phyloP scores from a whole-genome alignment of 306 rosid genomes.

The Dicorynia guianensis region DNA sequence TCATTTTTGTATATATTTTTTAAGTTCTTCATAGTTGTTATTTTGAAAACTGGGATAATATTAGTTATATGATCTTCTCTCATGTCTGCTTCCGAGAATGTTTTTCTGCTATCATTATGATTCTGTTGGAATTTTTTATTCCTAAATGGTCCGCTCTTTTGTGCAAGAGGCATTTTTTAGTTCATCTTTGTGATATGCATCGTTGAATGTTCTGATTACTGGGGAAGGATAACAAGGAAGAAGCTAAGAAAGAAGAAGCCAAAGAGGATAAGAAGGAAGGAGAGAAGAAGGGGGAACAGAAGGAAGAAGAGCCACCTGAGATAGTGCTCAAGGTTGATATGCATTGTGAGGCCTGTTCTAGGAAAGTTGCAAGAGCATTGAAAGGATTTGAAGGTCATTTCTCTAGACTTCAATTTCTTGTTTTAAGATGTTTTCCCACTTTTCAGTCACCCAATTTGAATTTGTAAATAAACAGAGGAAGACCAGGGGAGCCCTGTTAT shows the following conservation, averaged over 20 bases:
- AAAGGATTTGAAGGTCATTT: constrained; percentile 87
- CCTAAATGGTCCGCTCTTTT: background rate
- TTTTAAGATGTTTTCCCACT: background rate
- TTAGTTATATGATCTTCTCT: constrained; percentile 21
- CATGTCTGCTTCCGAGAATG: background rate
- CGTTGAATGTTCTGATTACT: constrained; percentile 30
- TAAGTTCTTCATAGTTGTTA: background rate
- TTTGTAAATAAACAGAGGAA: background rate
- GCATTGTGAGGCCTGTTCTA: constrained; percentile 97
- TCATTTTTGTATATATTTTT: background rate
- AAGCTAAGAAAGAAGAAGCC: constrained; percentile 49
- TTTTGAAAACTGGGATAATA: too few relatives aligned
- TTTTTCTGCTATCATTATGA: background rate
- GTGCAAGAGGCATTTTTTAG: background rate
- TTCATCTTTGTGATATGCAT: background rate
- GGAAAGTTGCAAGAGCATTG: constrained; percentile 87
- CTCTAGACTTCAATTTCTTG: background rate
- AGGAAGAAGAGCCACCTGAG: constrained; percentile 58
- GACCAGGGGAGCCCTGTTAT: background rate
- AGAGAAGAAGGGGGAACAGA: constrained; percentile 36
- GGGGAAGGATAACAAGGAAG: constrained; percentile 53
- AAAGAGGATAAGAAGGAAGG: constrained; percentile 44
- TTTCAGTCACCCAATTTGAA: background rate
- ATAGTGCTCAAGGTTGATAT: constrained; percentile 92
- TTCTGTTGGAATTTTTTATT: background rate